phyloP scores from a whole-genome alignment of 23 red algal genomes.

The Cyanidioschyzon merolae region DNA sequence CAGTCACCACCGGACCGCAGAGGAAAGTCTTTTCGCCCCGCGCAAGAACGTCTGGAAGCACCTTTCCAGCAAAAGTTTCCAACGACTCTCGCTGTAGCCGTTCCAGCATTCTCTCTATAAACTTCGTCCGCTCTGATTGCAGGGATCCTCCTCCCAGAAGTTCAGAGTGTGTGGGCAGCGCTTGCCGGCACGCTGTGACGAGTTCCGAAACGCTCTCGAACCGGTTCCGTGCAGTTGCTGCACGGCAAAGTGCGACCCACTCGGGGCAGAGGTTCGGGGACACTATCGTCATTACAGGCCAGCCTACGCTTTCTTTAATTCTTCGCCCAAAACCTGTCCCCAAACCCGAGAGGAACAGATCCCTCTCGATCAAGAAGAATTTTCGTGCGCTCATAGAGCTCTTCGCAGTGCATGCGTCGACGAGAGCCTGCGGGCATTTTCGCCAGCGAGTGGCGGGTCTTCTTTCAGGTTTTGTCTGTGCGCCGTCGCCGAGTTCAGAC shows the following conservation, averaged over 20 bases:
- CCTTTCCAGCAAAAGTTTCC: background rate
- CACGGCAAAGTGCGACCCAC: background rate
- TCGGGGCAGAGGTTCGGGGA: background rate
- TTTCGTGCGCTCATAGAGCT: too few relatives aligned
- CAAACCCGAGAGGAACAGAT: too few relatives aligned
- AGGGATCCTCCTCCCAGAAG: background rate
- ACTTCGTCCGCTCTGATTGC: background rate
- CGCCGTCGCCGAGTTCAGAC: too few relatives aligned
- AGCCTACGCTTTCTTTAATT: too few relatives aligned
- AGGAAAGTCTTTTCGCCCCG: conserved; percentile 5
- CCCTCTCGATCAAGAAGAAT: too few relatives aligned
- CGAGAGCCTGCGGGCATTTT: too few relatives aligned
- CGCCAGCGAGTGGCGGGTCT: too few relatives aligned
- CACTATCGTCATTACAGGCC: background rate
- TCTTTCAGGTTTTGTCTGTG: too few relatives aligned
- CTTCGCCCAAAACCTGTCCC: too few relatives aligned
- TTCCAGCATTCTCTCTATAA: background rate
- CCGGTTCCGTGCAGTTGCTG: background rate
- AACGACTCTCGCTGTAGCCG: background rate
- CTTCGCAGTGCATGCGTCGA: too few relatives aligned
- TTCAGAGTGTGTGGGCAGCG: background rate
- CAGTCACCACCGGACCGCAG: conserved; percentile 1
- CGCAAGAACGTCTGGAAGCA: background rate
- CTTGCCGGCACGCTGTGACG: background rate
- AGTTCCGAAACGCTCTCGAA: background rate